phyloP scores from a whole-genome alignment of 345 rosid species.

The Raphanus sativus region DNA sequence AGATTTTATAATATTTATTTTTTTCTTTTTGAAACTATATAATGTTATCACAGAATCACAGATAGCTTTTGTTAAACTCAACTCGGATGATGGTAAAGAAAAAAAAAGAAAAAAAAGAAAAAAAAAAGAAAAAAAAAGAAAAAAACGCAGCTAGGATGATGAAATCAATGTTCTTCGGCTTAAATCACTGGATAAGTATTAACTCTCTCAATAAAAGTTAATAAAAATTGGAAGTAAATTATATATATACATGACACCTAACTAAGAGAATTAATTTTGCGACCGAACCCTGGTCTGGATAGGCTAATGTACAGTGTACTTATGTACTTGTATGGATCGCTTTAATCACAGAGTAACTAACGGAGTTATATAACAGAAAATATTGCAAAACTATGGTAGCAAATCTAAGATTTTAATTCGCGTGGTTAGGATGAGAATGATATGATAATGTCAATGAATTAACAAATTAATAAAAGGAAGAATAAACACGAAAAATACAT shows the following conservation, averaged over 20 bases:
- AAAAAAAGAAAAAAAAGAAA: background rate
- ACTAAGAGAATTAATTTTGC: background rate
- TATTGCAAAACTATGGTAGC: background rate
- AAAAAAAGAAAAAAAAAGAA: background rate
- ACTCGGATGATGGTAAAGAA: background rate
- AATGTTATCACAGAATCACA: background rate
- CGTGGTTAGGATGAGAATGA: conserved; percentile 28
- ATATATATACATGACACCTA: background rate
- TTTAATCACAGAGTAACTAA: conserved; percentile 15
- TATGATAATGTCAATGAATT: conserved; percentile 16
- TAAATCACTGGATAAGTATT: background rate
- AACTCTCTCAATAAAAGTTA: too few relatives aligned
- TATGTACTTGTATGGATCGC: background rate
- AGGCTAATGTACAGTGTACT: background rate
- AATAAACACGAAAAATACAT: conserved; percentile 28
- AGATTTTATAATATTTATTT: background rate
- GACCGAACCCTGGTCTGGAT: background rate
- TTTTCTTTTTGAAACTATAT: too few relatives aligned
- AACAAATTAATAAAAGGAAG: background rate
- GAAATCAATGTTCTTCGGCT: background rate
- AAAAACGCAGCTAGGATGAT: background rate
- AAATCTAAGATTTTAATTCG: background rate
- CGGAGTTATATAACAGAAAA: conserved; percentile 4
- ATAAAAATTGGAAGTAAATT: too few relatives aligned
- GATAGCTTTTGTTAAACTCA: background rate